phyloP scores from a whole-genome alignment of 73 alveolate genomes.

The Symbiodinium natans region DNA sequence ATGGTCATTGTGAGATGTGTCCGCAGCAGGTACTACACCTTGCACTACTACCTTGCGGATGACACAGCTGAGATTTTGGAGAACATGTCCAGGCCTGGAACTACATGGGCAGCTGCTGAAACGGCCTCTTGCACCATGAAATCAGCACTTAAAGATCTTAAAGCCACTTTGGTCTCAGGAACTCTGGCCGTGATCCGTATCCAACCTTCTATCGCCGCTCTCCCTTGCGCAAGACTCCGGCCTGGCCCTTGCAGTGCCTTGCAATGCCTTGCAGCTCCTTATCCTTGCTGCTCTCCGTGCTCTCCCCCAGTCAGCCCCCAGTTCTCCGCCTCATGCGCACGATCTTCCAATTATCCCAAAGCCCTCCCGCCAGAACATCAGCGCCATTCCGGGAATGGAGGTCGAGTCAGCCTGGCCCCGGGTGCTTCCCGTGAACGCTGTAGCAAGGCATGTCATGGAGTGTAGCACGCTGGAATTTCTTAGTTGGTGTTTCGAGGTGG shows the following conservation, averaged over 20 bases:
- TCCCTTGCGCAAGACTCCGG: constrained; percentile 62
- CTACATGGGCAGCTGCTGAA: background rate
- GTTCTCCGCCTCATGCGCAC: too few relatives aligned
- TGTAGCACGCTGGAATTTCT: too few relatives aligned
- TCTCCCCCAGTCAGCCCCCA: too few relatives aligned
- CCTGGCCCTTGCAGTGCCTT: background rate
- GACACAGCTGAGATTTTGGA: constrained; percentile 77
- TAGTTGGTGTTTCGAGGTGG: background rate
- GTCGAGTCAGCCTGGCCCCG: too few relatives aligned
- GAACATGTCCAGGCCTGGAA: constrained; percentile 53
- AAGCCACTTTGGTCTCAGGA: background rate
- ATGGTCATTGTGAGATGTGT: too few relatives aligned
- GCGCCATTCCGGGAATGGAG: constrained; percentile 42
- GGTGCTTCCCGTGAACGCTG: too few relatives aligned
- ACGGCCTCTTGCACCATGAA: background rate
- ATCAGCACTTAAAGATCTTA: background rate
- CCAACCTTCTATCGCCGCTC: constrained; percentile 51
- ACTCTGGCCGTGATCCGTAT: constrained; percentile 77
- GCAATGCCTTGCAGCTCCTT: too few relatives aligned
- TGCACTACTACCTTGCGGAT: constrained; percentile 87
- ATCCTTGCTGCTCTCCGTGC: background rate
- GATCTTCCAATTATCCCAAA: too few relatives aligned
- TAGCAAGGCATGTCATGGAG: too few relatives aligned
- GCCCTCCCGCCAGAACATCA: constrained; percentile 50
- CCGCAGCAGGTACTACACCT: constrained; percentile 29